These are phyloP conservation scores for Epicoccum nigrum DNA, from an alignment of 2,329 filamentous ascomycete genomes.

Conservation along the genomic window DNA sequence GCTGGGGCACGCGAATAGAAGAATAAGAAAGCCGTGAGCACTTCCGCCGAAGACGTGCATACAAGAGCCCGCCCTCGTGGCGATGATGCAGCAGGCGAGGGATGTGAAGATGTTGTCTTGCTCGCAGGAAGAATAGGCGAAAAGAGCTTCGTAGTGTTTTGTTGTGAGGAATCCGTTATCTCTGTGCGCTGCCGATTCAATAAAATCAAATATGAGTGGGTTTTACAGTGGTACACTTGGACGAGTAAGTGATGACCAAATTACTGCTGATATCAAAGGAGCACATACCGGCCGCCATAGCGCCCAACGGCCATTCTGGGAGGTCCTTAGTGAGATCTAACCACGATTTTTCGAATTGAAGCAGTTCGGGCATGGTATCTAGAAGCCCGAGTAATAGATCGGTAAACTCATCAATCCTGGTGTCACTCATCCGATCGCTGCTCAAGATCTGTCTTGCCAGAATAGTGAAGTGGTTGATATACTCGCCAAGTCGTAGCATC, in stretches of 20 bases:
- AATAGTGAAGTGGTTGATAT: conserved; percentile 55
- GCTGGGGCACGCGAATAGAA: conserved; percentile 52
- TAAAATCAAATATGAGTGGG: conserved; percentile 56
- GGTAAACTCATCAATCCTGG: conserved; percentile 56
- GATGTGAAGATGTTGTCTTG: conserved; percentile 14
- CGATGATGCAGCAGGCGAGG: conserved; percentile 24
- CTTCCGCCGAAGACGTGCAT: conserved; percentile 49
- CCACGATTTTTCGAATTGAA: conserved; percentile 57
- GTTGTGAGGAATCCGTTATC: conserved; percentile 11
- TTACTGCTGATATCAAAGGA: background rate
- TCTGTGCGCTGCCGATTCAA: conserved; percentile 54
- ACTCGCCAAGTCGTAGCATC: conserved; percentile 53
- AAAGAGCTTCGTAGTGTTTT: background rate
- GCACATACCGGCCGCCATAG: conserved; percentile 53
- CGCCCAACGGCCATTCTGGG: conserved; percentile 56
- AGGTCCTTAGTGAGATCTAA: conserved; percentile 44
- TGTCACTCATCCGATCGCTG: conserved; percentile 50
- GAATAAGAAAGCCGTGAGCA: conserved; percentile 56
- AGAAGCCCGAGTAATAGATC: conserved; percentile 52
- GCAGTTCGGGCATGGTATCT: conserved; percentile 55
- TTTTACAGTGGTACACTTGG: conserved; percentile 54
- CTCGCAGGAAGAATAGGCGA: conserved; percentile 25
- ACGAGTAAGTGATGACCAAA: conserved; percentile 20
- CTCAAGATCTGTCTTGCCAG: conserved; percentile 56
- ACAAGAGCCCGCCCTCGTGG: conserved; percentile 51